Evolutionary conservation across 345 rosid genomes (phyloP), one percentile per base, ranked within the genome.

Genomic region (Carallia pectinifolia): DNA sequence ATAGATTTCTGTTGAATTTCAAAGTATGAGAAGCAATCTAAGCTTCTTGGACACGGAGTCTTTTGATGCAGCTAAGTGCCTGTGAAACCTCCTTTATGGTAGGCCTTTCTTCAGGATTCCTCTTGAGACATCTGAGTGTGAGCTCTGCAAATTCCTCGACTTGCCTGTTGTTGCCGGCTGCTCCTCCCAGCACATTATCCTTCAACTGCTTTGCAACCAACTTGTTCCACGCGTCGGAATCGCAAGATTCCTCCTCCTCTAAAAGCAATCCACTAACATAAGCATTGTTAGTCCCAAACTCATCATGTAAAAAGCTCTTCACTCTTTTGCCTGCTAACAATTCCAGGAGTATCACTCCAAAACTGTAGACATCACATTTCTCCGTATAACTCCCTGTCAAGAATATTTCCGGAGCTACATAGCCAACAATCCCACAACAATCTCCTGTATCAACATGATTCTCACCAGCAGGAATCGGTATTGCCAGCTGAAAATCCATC

Each of bases 401-500:
- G 60, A 56, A 10, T 19, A 56, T 56, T 56, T 56, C 60, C 27
- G 34, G 60, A 10, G 60, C 60, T 56, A 56, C 16, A 13, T 27
- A 56, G 31, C 33, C 60, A 56, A 13, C 17, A 56, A 56, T 10
- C 60, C 60, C 60, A 27, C 60, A 56, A 27, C 27, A 27, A 19
- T 27, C 17, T 56, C 5, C 60, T 7, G 34, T 56, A 56, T 27
- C 17, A 56, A 56, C 60, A 56, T 27, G 60, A 30, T 8, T 27
- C 15, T 56, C 34, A 3, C 60, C 34, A 56, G 16, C 34, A 13
- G 60, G 60, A 56, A 56, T 56, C 7, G 60, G 60, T 10, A 56
- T 56, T 56, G 60, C 60, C 60, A 56, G 6, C 60, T 56, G 60
- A 56, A 56, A 56, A 27, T 56, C 60, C 60, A 56, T 56, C 60